Evolutionary conservation across 495 filamentous ascomycete genomes (phyloP).

Genomic region (Penicillium crystallinum): DNA sequence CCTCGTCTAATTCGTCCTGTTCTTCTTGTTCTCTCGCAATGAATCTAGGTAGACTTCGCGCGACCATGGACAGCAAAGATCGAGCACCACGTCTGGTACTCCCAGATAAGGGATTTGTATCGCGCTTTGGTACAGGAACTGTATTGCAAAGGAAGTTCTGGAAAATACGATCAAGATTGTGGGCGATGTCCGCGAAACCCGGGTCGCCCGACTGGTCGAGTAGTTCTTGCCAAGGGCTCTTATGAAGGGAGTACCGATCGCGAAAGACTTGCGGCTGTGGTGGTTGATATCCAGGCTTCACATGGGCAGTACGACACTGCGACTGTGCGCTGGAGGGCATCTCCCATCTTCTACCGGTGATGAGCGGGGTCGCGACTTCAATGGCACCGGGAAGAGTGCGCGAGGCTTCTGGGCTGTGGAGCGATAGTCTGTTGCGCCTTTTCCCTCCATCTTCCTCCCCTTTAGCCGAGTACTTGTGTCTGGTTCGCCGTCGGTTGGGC

Average conservation of each 20-base stretch:
- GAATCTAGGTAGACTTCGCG: conserved; percentile 58
- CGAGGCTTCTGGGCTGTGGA: conserved; percentile 36
- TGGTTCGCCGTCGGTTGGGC: conserved; percentile 29
- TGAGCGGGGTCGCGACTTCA: conserved; percentile 42
- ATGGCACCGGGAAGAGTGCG: conserved; percentile 42
- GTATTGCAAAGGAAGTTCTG: conserved; percentile 38
- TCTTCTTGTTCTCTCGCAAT: conserved; percentile 55
- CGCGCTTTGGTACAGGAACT: conserved; percentile 8
- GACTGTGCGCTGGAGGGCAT: conserved; percentile 13
- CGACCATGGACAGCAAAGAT: conserved; percentile 61
- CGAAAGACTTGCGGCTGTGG: conserved; percentile 14
- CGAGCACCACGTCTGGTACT: conserved; percentile 29
- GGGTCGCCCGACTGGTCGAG: conserved; percentile 33
- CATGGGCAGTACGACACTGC: background rate
- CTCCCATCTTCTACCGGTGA: conserved; percentile 34
- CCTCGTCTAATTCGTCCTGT: conserved; percentile 48
- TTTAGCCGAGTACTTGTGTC: conserved; percentile 36
- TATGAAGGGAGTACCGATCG: conserved; percentile 23
- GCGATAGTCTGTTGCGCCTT: conserved; percentile 27
- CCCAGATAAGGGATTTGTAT: background rate
- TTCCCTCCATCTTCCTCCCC: conserved; percentile 20
- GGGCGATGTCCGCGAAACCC: conserved; percentile 34
- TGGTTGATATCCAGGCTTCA: background rate
- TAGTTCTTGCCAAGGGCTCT: conserved; percentile 39
- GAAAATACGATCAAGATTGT: conserved; percentile 34